Conservation (phyloP, 73 alveolate species). For the Symbiodinium natans region DNA sequence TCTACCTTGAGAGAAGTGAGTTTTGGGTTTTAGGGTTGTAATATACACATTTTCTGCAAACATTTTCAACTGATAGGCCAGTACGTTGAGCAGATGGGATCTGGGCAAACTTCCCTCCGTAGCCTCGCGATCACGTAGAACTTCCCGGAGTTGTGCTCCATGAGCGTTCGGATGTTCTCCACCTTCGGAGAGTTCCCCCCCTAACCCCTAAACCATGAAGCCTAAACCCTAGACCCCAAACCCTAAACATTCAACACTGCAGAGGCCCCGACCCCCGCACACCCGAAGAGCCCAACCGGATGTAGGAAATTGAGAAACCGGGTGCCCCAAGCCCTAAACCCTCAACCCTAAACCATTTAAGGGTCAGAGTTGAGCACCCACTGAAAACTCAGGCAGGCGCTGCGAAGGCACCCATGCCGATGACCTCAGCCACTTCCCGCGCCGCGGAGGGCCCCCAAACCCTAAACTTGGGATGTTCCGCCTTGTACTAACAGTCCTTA, state of each 20-base stretch:
- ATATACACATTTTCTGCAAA: too few relatives aligned
- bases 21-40: background rate
- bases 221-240: background rate
- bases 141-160: constrained; percentile 8
- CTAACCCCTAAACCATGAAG: background rate
- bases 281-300: too few relatives aligned
- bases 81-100: too few relatives aligned
- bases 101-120: too few relatives aligned
- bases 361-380: too few relatives aligned
- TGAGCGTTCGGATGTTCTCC: background rate
- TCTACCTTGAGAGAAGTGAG: too few relatives aligned
- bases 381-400: background rate
- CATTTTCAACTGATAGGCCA: too few relatives aligned
- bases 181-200: background rate
- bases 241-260: background rate
- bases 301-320: too few relatives aligned
- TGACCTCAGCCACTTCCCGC: background rate
- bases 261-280: too few relatives aligned
- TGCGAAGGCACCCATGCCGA: constrained; percentile 4
- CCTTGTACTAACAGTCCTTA: too few relatives aligned
- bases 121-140: constrained; percentile 4
- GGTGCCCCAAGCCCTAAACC: background rate
- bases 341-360: background rate
- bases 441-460: too few relatives aligned
- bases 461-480: too few relatives aligned